Evolutionary conservation across 1,139 yeast genomes (phyloP).

Genomic region (Suzukiozyma palmioleophila): DNA sequence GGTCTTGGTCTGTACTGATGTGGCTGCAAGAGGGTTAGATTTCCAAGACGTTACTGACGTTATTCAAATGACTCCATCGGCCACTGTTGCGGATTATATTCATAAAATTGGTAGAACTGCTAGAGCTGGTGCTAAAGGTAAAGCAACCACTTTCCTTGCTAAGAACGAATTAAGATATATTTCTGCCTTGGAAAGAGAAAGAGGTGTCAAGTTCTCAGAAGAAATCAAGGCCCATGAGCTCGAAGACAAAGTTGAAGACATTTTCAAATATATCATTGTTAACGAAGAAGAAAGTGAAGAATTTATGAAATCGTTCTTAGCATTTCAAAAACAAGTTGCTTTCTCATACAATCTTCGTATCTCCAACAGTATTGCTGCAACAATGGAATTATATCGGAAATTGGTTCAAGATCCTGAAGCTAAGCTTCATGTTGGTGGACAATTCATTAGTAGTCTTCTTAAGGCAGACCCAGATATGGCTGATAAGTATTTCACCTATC

Average conservation of each 20-base stretch:
- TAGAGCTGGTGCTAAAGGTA: conserved; percentile 82
- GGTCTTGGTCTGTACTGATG: conserved; percentile 80
- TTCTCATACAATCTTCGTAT: conserved; percentile 21
- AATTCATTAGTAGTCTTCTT: background rate
- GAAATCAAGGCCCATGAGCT: conserved; percentile 10
- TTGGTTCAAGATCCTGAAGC: conserved; percentile 12
- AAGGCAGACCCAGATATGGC: conserved; percentile 1
- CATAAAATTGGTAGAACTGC: conserved; percentile 98
- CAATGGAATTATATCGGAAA: conserved; percentile 10
- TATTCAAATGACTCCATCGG: conserved; percentile 72
- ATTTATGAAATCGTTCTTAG: conserved; percentile 25
- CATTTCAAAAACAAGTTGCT: conserved; percentile 28
- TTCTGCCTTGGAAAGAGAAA: conserved; percentile 35
- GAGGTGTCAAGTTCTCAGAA: conserved; percentile 48
- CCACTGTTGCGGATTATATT: conserved; percentile 71
- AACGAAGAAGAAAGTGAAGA: conserved; percentile 13
- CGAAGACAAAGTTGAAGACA: conserved; percentile 10
- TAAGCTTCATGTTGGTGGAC: conserved; percentile 8
- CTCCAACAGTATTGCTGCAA: background rate
- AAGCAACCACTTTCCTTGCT: conserved; percentile 50
- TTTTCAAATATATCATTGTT: conserved; percentile 11
- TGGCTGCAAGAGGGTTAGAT: conserved; percentile 96
- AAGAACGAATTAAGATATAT: conserved; percentile 46
- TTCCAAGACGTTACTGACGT: conserved; percentile 83
- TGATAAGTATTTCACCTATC: conserved; percentile 4